Evolutionary conservation across 805 yeast species (phyloP), one percentile per base, ranked within the genome.

Genomic region (Metschnikowia cerradonensis): DNA sequence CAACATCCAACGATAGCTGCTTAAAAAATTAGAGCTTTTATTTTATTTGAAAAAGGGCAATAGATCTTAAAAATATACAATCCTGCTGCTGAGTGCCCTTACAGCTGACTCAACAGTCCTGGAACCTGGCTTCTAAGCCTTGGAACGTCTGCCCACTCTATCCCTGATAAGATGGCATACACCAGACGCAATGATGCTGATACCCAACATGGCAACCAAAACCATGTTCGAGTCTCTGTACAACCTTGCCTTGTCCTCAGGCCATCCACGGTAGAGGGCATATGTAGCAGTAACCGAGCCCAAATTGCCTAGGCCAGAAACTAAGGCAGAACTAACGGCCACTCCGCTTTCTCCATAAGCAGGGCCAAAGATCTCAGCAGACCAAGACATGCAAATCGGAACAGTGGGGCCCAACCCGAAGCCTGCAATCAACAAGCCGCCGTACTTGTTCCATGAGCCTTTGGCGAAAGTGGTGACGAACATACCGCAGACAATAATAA

Each of bases 331-430:
- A 41, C 89, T 80, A 32, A 86, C 90, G 2, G 96, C 96, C 52
- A 83, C 75, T 6, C 96, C 96, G 44, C 89, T 83, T 61, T 88
- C 94, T 26, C 95, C 95, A 62, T 89, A 84, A 43, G 79, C 73
- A 10, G 79, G 75, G 6, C 77, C 79, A 71, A 88, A 85, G 44
- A 87, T 85, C 60, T 86, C 91, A 0, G 91, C 82, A 0, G 90
- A 68, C 86, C 88, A 81, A 1, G 96, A 80, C 96, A 89, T 89
- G 60, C 84, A 78, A 36, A 86, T 88, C 26, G 96, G 96, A 13
- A 88, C 95, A 0, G 96, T 89, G 19, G 96, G 94, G 10, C 96
- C 96, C 45, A 89, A 75, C 0, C 96, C 96, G 58, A 84, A 86
- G 0, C 96, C 96, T 6, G 88, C 83, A 62, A 89, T 82, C 53